Conservation (phyloP, 2,329 filamentous ascomycete genomes). For the Talaromyces sp. region DNA sequence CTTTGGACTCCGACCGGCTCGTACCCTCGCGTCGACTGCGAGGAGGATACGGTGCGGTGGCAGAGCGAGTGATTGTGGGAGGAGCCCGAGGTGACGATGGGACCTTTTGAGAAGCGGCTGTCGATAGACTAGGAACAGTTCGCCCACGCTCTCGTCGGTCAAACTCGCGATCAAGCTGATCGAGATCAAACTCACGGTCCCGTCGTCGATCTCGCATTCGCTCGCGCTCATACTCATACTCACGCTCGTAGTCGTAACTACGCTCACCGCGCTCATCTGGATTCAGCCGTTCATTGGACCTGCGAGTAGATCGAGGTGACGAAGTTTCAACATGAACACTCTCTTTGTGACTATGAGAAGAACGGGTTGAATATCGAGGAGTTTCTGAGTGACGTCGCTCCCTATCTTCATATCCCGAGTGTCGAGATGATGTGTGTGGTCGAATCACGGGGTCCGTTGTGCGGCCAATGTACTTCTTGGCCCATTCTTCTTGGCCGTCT, state of each 20-base stretch:
- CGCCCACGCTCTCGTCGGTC: conserved; percentile 21
- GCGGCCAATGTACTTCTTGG: conserved; percentile 42
- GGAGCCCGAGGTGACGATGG: conserved; percentile 31
- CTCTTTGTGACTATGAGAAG: conserved; percentile 29
- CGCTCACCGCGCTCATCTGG: conserved; percentile 21
- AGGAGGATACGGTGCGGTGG: conserved; percentile 31
- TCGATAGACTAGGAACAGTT: conserved; percentile 39
- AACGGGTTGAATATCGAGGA: conserved; percentile 30
- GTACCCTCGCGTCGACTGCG: conserved; percentile 33
- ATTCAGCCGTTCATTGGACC: conserved; percentile 34
- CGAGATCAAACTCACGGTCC: conserved; percentile 3
- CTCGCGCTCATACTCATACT: neutral
- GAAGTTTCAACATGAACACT: conserved; percentile 21
- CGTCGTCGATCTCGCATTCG: neutral
- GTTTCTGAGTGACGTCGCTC: conserved; percentile 32
- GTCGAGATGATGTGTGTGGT: conserved; percentile 33
- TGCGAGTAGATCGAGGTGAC: conserved; percentile 30
- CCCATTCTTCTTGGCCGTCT: conserved; percentile 31
- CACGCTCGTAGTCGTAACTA: neutral
- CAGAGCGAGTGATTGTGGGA: conserved; percentile 33
- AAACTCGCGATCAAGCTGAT: neutral
- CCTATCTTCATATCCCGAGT: conserved; percentile 29
- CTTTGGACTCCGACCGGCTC: conserved; percentile 49
- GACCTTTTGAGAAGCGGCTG: conserved; percentile 35
- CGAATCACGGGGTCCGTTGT: conserved; percentile 28